phyloP scores from a whole-genome alignment of 441 rosid genomes.

The Pelargonium citronellum region DNA sequence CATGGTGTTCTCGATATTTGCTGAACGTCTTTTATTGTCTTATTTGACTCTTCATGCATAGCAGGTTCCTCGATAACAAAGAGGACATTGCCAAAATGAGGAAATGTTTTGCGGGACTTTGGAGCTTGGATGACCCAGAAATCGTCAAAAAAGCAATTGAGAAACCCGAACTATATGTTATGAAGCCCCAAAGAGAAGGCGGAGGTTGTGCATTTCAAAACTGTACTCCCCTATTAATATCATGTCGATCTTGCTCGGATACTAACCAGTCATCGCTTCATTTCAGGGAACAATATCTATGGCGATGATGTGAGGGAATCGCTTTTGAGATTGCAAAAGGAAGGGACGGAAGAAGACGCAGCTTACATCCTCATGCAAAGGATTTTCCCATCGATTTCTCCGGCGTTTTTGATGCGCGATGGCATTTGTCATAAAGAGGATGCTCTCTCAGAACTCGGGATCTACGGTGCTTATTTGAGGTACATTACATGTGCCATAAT shows the following conservation, averaged over 20 bases:
- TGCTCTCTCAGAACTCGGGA: slow-evolving; percentile 83
- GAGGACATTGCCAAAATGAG: slow-evolving; percentile 68
- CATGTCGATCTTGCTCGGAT: neutral
- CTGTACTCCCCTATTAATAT: slow-evolving; percentile 3
- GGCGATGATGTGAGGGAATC: slow-evolving; percentile 71
- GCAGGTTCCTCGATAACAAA: slow-evolving; percentile 70
- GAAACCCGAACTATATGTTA: slow-evolving; percentile 61
- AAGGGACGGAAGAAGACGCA: slow-evolving; percentile 62
- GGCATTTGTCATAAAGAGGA: slow-evolving; percentile 64
- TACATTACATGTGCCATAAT: slow-evolving; percentile 22
- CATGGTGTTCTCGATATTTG: neutral
- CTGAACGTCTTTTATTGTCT: neutral
- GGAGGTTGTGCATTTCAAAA: slow-evolving; percentile 52
- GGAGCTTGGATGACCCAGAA: slow-evolving; percentile 80
- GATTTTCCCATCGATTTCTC: slow-evolving; percentile 66
- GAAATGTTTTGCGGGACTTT: slow-evolving; percentile 86
- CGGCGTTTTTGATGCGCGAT: slow-evolving; percentile 63
- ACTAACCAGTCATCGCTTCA: slow-evolving; percentile 7
- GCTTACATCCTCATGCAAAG: slow-evolving; percentile 97
- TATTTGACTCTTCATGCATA: neutral
- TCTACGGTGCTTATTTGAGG: slow-evolving; percentile 85
- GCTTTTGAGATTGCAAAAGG: slow-evolving; percentile 62
- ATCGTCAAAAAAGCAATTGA: slow-evolving; percentile 63
- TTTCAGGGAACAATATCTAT: slow-evolving; percentile 84
- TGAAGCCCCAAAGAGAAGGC: slow-evolving; percentile 99